A percentile compares a stretch with the other conserved stretches of the same genome.
Evolutionary conservation across 306 rosid genomes (phyloP).

Genomic region (Cajanus cajan): DNA sequence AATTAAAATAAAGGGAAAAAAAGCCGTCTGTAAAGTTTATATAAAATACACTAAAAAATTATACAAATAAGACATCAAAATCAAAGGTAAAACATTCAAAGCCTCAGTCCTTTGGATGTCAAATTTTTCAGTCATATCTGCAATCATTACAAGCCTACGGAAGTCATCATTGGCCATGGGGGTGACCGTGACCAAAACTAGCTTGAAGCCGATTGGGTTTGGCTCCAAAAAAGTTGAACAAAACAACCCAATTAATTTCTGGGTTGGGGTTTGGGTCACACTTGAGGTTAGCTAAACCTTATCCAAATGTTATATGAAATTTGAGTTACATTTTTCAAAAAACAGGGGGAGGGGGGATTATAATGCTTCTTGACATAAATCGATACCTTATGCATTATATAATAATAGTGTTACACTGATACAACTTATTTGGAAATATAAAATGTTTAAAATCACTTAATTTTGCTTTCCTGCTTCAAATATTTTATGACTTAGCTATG

Average conservation of each 20-base stretch:
- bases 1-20: background rate
- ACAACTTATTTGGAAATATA: background rate
- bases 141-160: conserved; percentile 37
- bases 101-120: conserved; percentile 17
- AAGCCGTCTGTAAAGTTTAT: background rate
- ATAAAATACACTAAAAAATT: background rate
- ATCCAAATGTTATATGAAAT: background rate
- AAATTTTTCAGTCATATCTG: conserved; percentile 22
- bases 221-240: background rate
- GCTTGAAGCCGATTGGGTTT: background rate
- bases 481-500: background rate
- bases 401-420: background rate
- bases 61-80: background rate
- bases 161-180: conserved; percentile 25
- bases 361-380: background rate
- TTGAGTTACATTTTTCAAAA: background rate
- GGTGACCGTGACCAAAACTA: background rate
- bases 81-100: background rate
- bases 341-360: background rate
- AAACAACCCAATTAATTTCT: background rate
- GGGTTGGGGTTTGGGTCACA: background rate
- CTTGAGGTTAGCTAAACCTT: background rate
- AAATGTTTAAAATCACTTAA: background rate
- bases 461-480: background rate
- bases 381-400: background rate